phyloP scores from a whole-genome alignment of 129 eudicot genomes.

The Oenanthe sinensis region DNA sequence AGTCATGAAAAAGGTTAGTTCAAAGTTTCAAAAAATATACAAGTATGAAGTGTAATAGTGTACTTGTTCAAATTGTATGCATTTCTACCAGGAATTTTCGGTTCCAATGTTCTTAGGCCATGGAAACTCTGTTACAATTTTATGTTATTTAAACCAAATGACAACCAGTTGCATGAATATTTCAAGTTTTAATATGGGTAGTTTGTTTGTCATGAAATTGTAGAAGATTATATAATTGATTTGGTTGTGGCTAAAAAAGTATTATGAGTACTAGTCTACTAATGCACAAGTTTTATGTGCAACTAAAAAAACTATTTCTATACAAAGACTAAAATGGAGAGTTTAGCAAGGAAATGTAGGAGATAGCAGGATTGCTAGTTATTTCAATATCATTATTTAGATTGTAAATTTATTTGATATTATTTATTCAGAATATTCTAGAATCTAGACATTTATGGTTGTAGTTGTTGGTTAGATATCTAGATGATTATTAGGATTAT shows the following conservation, averaged over 20 bases:
- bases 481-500: background rate
- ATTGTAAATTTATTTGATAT: background rate
- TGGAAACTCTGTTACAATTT: background rate
- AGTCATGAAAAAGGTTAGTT: constrained; percentile 94
- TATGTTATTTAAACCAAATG: background rate
- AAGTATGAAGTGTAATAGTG: background rate
- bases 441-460: background rate
- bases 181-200: background rate
- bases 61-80: background rate
- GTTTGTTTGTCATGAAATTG: background rate
- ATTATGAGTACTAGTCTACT: background rate
- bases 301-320: background rate
- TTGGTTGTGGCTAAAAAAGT: background rate
- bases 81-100: background rate
- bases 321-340: background rate
- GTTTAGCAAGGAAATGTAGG: background rate
- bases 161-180: background rate
- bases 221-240: background rate
- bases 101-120: background rate
- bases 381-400: background rate
- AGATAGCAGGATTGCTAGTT: background rate
- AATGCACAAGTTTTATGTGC: background rate
- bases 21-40: background rate
- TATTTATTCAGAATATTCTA: background rate
- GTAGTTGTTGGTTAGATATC: background rate